These are phyloP conservation scores for Lasiodiplodia sp. DNA, from an alignment of 2,329 filamentous ascomycete species.

Conservation along the genomic window DNA sequence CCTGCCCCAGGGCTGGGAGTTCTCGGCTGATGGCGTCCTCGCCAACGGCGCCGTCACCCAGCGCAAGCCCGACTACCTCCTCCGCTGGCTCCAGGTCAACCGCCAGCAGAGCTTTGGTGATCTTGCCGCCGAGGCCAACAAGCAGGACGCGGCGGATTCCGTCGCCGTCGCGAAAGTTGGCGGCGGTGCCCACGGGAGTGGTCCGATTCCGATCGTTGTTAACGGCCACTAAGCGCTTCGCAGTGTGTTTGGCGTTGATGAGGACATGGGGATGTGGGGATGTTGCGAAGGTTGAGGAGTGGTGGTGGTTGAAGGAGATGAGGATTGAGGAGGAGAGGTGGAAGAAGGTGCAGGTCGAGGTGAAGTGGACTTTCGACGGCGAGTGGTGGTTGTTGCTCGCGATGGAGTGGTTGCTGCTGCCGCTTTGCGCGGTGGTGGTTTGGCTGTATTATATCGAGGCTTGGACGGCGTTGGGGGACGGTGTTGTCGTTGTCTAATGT, in stretches of 20 bases:
- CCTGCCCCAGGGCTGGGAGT: constrained; percentile 23
- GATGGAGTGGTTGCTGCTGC: neutral
- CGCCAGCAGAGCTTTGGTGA: constrained; percentile 29
- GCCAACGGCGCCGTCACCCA: constrained; percentile 15
- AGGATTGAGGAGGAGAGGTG: neutral
- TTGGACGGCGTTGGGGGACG: constrained; percentile 17
- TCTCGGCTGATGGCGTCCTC: constrained; percentile 13
- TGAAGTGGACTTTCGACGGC: neutral
- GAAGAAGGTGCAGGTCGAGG: neutral
- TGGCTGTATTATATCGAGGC: constrained; percentile 21
- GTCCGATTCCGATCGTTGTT: constrained; percentile 8
- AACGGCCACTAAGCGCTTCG: constrained; percentile 15
- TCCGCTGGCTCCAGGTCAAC: constrained; percentile 30
- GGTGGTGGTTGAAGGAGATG: constrained; percentile 18
- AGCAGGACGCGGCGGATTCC: neutral
- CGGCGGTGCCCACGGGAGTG: constrained; percentile 11
- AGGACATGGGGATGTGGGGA: neutral
- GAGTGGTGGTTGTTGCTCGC: constrained; percentile 4
- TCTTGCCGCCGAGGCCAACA: neutral
- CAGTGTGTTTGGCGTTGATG: neutral
- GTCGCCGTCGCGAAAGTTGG: constrained; percentile 5
- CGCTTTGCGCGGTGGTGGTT: neutral
- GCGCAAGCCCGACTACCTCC: constrained; percentile 29
- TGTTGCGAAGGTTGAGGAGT: neutral
- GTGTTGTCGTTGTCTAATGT: neutral